Evolutionary conservation across 202 grass and related monocot species (phyloP).

Genomic region (Cymbopogon flexuosus): DNA sequence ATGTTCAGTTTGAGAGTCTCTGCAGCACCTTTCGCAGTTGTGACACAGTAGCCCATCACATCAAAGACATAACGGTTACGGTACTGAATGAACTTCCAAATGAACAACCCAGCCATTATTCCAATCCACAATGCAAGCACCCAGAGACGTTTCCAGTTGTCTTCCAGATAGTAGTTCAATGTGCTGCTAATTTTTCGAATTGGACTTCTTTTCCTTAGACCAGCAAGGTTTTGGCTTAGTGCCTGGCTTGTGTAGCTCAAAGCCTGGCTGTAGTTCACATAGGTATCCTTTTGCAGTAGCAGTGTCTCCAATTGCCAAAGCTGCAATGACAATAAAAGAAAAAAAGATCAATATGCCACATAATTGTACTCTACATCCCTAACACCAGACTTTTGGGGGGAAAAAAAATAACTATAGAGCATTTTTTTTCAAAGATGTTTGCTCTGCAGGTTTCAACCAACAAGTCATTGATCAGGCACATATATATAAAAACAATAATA

Average conservation of each 20-base stretch:
- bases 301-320: slow-evolving; percentile 97
- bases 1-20: slow-evolving; percentile 98
- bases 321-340: slow-evolving; percentile 39
- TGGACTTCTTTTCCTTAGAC: slow-evolving; percentile 51
- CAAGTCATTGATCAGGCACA: background rate
- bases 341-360: background rate
- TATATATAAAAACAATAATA: background rate
- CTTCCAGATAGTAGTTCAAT: slow-evolving; percentile 72
- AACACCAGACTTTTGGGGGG: background rate
- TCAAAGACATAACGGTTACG: slow-evolving; percentile 59
- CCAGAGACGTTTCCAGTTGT: slow-evolving; percentile 91
- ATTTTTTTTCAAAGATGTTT: background rate
- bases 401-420: background rate
- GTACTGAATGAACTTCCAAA: slow-evolving; percentile 94
- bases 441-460: background rate
- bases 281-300: slow-evolving; percentile 91
- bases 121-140: slow-evolving; percentile 75
- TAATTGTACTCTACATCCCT: background rate
- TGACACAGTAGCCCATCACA: slow-evolving; percentile 95
- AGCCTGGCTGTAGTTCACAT: slow-evolving; percentile 84
- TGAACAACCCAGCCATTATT: slow-evolving; percentile 74
- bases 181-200: slow-evolving; percentile 72
- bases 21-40: slow-evolving; percentile 75
- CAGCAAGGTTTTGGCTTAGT: slow-evolving; percentile 76
- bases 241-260: slow-evolving; percentile 86